phyloP scores from a whole-genome alignment of 2,329 filamentous ascomycete genomes.

The Xylariaceae sp. region DNA sequence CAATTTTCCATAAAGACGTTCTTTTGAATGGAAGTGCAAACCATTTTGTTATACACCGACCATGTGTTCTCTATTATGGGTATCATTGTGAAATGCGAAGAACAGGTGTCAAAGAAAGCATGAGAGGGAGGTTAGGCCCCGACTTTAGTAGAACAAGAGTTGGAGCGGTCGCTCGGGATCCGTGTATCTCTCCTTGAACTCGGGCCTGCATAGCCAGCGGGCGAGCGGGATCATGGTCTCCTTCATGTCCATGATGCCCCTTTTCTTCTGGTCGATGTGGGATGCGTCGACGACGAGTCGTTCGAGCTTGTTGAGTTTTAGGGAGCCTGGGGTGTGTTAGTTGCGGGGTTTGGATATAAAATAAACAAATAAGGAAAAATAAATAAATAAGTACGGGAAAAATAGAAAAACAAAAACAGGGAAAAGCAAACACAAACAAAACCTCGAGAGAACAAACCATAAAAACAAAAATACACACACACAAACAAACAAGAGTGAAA shows the following conservation, averaged over 20 bases:
- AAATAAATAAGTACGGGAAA: no score
- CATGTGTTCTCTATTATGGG: slow-evolving; percentile 15
- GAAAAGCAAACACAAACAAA: no score
- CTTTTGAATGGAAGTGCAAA: slow-evolving; percentile 12
- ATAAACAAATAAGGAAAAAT: no score
- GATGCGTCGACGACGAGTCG: slow-evolving; percentile 85
- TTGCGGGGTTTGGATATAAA: no score
- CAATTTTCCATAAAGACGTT: slow-evolving; percentile 21
- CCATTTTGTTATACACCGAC: slow-evolving; percentile 18
- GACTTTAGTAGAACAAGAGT: slow-evolving; percentile 58
- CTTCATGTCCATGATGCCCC: slow-evolving; percentile 90
- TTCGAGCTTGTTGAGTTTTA: slow-evolving; percentile 67
- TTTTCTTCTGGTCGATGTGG: slow-evolving; percentile 90
- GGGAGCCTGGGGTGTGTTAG: slow-evolving; percentile 45
- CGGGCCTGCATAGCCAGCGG: slow-evolving; percentile 63
- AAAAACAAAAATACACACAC: no score
- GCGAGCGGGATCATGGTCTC: slow-evolving; percentile 81
- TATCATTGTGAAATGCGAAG: slow-evolving; percentile 23
- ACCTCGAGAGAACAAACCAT: no score
- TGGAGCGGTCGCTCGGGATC: slow-evolving; percentile 53
- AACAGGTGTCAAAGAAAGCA: slow-evolving; percentile 1
- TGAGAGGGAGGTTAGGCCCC: neutral
- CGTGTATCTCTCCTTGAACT: slow-evolving; percentile 66
- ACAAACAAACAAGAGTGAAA: no score
- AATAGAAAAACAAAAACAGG: no score